Base-by-base conservation (phyloP, 2,329 filamentous ascomycete species). In the Bipolaris victoriae region DNA sequence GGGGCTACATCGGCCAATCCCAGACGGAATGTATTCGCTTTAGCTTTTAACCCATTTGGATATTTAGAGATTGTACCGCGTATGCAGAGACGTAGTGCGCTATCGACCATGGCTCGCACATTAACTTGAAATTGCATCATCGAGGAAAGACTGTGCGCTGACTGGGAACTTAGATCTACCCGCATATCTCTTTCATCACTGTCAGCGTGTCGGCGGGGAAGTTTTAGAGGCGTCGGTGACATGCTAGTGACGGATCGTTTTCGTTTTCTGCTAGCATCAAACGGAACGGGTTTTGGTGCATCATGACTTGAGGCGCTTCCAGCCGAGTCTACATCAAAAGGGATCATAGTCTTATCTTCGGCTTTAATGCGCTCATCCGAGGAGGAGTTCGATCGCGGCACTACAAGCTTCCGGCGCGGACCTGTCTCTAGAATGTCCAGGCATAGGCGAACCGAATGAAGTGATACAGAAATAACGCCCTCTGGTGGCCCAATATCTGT, bases 1-100 rank as follows among this genome's bases (percentile, higher is more conserved):
- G 80, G 79, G 36, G 73, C 75, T 5, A 80, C 49, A 36, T 76
- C 69, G 36, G 73, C 66, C 3, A 82, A 68, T 40, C 69, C 69
- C 36, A 67, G 59, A 20, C 67, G 61, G 10, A 73, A 73, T 13
- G 73, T 73, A 22, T 63, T 76, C 26, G 70, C 68, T 49, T 65
- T 70, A 15, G 77, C 43, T 22, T 69, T 74, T 7, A 77, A 41
- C 7, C 69, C 69, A 18, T 56, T 58, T 1, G 53, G 5, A 1
- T 66, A 48, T 47, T 60, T 69, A n/a, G 48, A 66, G 5, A 72
- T 44, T 36, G 58, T 64, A n/a, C 69, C 63, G 31, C 64, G 66
- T 5, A 80, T 70, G 5, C 75, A 72, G 11, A 77, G 52, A 15
- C 75, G 72, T 6, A 81, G 49, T 11, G 72, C 74, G 5, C 64